A percentile compares a stretch with the other conserved stretches of the same genome.
These are phyloP conservation scores for Monilinia aucupariae DNA, from an alignment of 2,329 filamentous ascomycete species.

Conservation along the genomic window DNA sequence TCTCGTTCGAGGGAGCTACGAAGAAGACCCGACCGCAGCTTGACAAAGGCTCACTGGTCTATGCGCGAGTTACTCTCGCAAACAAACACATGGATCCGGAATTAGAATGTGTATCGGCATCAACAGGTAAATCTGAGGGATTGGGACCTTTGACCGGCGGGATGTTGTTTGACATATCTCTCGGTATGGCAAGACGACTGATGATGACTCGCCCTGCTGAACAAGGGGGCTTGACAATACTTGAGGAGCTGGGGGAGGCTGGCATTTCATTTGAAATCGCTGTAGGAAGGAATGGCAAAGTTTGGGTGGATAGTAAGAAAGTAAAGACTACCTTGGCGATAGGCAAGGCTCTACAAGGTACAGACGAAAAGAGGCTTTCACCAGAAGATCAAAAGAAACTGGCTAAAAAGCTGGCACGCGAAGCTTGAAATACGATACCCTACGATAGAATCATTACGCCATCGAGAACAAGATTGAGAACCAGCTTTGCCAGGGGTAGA, in stretches of 20 bases:
- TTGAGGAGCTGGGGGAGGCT: slow-evolving; percentile 71
- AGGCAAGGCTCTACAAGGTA: slow-evolving; percentile 69
- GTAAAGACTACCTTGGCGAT: slow-evolving; percentile 69
- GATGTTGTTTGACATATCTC: slow-evolving; percentile 77
- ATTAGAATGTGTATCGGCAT: slow-evolving; percentile 79
- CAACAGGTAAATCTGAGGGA: slow-evolving; percentile 83
- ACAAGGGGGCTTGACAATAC: slow-evolving; percentile 61
- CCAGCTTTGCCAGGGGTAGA: neutral
- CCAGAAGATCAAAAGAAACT: slow-evolving; percentile 65
- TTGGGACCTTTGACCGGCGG: slow-evolving; percentile 78
- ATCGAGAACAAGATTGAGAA: neutral
- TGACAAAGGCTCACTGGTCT: slow-evolving; percentile 70
- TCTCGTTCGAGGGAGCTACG: slow-evolving; percentile 88
- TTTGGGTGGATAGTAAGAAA: slow-evolving; percentile 83
- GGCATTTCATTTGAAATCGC: slow-evolving; percentile 89
- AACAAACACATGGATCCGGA: slow-evolving; percentile 84
- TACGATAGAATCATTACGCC: slow-evolving; percentile 10
- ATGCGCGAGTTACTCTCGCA: slow-evolving; percentile 74
- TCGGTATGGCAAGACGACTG: slow-evolving; percentile 74
- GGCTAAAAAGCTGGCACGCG: slow-evolving; percentile 51
- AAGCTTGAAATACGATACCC: slow-evolving; percentile 21
- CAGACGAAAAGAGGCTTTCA: slow-evolving; percentile 62
- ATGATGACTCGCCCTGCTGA: slow-evolving; percentile 59
- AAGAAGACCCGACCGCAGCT: slow-evolving; percentile 87
- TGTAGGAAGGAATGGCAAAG: slow-evolving; percentile 82